A percentile compares a stretch with the other conserved stretches of the same genome.
Conservation (phyloP, 2,329 filamentous ascomycete species). For the Arthroderma sp. region DNA sequence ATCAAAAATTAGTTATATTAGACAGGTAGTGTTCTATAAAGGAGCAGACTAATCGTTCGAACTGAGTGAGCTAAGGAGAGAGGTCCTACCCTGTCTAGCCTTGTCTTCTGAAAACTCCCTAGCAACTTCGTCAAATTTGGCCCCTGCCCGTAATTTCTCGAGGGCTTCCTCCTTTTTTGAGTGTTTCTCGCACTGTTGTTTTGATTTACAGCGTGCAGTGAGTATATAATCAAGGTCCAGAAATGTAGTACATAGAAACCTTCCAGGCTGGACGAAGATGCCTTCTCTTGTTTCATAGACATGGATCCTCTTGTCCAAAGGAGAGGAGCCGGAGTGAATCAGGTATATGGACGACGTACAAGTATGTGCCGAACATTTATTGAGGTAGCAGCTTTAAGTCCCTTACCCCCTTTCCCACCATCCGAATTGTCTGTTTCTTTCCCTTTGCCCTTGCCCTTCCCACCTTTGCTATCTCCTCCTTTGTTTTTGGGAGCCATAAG, state of each 20-base stretch:
- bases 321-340: background rate
- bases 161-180: constrained; percentile 54
- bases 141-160: constrained; percentile 46
- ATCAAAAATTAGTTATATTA: too few species aligned
- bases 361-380: constrained; percentile 56
- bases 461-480: constrained; percentile 17
- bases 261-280: background rate
- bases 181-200: constrained; percentile 47
- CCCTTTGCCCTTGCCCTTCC: constrained; percentile 30
- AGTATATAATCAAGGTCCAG: background rate
- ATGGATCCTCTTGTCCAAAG: background rate
- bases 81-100: constrained; percentile 41
- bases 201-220: background rate
- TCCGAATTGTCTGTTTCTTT: constrained; percentile 31
- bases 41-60: background rate
- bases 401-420: constrained; percentile 26
- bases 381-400: constrained; percentile 48
- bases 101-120: constrained; percentile 55
- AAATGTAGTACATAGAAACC: background rate
- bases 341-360: constrained; percentile 24
- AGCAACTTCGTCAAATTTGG: constrained; percentile 54
- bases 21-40: too few species aligned
- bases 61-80: constrained; percentile 2
- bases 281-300: background rate
- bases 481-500: constrained; percentile 35